Conservation (phyloP, 2,329 filamentous ascomycete genomes). For the Sarocladium brachiariae region DNA sequence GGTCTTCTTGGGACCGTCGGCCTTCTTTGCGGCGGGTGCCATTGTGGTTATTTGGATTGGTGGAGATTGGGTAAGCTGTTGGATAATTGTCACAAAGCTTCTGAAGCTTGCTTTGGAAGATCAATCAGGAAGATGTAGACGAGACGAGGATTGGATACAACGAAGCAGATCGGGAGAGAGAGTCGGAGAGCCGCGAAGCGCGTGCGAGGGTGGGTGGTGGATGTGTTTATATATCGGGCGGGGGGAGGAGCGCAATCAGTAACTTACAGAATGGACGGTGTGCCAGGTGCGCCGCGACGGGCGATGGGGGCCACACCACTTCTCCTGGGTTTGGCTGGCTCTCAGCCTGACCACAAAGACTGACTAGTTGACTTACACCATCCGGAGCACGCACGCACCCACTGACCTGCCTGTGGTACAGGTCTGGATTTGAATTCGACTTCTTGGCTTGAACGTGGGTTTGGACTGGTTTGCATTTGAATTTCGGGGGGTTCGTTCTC, state of each 20-base stretch:
- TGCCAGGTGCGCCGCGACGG: too few species aligned
- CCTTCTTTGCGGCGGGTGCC: slow-evolving; percentile 44
- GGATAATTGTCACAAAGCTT: slow-evolving; percentile 20
- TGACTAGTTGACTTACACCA: too few species aligned
- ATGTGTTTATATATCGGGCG: slow-evolving; percentile 57
- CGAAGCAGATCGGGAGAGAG: slow-evolving; percentile 29
- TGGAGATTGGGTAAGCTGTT: too few species aligned
- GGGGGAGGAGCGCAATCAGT: slow-evolving; percentile 51
- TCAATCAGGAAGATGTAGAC: slow-evolving; percentile 18
- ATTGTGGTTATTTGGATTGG: slow-evolving; percentile 32
- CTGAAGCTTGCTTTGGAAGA: slow-evolving; percentile 16
- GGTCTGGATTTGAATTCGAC: too few species aligned
- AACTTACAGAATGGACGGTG: slow-evolving; percentile 14
- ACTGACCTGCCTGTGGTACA: too few species aligned
- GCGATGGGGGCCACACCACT: too few species aligned
- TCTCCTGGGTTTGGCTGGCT: too few species aligned
- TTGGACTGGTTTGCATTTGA: neutral
- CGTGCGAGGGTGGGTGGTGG: slow-evolving; percentile 34
- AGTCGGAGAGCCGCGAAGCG: slow-evolving; percentile 38
- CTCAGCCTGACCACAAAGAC: neutral
- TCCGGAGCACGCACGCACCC: too few species aligned
- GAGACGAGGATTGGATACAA: slow-evolving; percentile 15
- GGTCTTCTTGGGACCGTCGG: slow-evolving; percentile 37
- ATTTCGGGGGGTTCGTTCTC: neutral
- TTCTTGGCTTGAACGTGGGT: too few species aligned